Conservation (phyloP, 768 basidiomycete species). For the Naganishia antarctica region DNA sequence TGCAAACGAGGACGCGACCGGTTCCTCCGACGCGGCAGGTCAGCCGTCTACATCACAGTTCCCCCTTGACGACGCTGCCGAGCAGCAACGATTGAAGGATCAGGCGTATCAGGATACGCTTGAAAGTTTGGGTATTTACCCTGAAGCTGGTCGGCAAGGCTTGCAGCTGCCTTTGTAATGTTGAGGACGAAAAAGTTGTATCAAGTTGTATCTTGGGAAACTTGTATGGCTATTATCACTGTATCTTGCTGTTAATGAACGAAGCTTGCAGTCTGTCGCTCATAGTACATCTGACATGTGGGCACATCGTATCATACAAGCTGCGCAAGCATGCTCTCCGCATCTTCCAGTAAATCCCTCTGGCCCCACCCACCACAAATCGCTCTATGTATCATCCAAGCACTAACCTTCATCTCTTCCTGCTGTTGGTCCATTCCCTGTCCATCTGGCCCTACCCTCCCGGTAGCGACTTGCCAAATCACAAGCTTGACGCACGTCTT, state of each 20-base stretch:
- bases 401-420: conserved; percentile 36
- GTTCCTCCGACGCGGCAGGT: not conserved
- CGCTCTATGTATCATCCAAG: conserved; percentile 45
- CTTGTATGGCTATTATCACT: too few relatives aligned
- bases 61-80: not conserved
- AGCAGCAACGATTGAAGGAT: not conserved
- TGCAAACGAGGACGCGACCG: conserved; percentile 3
- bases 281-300: not conserved
- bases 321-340: conserved; percentile 35
- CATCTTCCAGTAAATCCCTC: conserved; percentile 38
- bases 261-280: too few relatives aligned
- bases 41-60: not conserved
- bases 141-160: not conserved
- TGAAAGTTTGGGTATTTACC: conserved; percentile 10
- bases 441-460: conserved; percentile 29
- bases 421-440: conserved; percentile 23
- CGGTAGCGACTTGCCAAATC: conserved; percentile 36
- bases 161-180: not conserved
- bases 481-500: conserved; percentile 36
- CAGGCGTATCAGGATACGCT: conserved; percentile 18
- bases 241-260: too few relatives aligned
- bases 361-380: conserved; percentile 43
- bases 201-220: too few relatives aligned
- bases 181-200: not conserved
- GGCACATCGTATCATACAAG: not conserved